Evolutionary conservation across 2,329 filamentous ascomycete species (phyloP).

Genomic region (Cytospora leucostoma): DNA sequence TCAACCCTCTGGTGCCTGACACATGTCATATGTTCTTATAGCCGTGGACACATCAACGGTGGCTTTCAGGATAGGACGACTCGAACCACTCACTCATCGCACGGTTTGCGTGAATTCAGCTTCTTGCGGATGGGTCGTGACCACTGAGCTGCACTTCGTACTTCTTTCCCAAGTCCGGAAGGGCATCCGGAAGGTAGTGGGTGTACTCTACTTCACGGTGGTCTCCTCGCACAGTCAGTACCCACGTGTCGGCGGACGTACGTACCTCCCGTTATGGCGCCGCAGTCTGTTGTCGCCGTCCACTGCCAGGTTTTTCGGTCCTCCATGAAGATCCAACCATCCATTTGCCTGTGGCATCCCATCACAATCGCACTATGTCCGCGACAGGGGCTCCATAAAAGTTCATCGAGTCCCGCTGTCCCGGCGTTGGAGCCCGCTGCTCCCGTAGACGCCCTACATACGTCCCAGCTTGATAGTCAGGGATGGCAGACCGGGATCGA

Average conservation of each 20-base stretch:
- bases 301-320: too few relatives aligned
- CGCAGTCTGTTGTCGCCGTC: too few relatives aligned
- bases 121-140: neutral
- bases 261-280: too few relatives aligned
- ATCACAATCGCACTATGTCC: neutral
- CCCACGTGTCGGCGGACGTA: too few relatives aligned
- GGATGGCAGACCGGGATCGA: slow-evolving; percentile 21
- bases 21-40: neutral
- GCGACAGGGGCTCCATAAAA: neutral
- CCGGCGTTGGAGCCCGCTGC: neutral
- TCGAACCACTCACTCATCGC: neutral
- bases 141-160: too few relatives aligned
- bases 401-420: neutral
- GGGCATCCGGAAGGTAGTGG: too few relatives aligned
- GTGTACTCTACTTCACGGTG: too few relatives aligned
- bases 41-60: neutral
- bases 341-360: neutral
- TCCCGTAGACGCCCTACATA: neutral
- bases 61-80: neutral
- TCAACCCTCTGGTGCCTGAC: neutral
- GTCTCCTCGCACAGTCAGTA: too few relatives aligned
- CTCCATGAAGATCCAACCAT: too few relatives aligned
- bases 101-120: neutral
- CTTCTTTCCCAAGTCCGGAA: too few relatives aligned
- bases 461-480: slow-evolving; percentile 25